phyloP scores from a whole-genome alignment of 192 early-diverging fungal species.

The Coemansia sp. region DNA sequence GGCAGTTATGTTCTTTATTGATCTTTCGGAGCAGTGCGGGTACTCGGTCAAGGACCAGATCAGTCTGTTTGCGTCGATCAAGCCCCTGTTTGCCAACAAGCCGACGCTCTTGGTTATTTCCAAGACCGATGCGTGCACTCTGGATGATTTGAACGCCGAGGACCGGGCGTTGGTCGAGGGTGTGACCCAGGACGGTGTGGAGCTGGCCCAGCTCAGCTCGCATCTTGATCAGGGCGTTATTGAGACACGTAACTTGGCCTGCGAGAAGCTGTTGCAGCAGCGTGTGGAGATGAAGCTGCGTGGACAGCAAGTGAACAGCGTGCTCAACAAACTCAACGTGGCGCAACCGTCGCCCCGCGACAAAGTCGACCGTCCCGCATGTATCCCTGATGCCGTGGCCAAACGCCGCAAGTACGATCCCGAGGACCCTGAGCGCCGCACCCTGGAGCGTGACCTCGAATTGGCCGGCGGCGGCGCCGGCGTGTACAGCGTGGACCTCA shows the following conservation, averaged over 20 bases:
- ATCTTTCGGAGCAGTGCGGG: slow-evolving; percentile 97
- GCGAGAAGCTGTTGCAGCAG: slow-evolving; percentile 87
- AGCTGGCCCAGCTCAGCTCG: slow-evolving; percentile 81
- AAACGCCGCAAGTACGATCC: slow-evolving; percentile 72
- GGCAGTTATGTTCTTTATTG: slow-evolving; percentile 96
- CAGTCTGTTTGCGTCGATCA: slow-evolving; percentile 89
- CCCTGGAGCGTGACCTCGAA: slow-evolving; percentile 91
- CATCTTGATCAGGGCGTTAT: slow-evolving; percentile 96
- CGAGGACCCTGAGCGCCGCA: slow-evolving; percentile 77
- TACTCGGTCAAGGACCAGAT: slow-evolving; percentile 93
- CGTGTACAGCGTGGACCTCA: slow-evolving; percentile 93
- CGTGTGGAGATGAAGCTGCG: slow-evolving; percentile 96
- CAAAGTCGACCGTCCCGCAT: slow-evolving; percentile 74
- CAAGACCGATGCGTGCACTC: slow-evolving; percentile 90
- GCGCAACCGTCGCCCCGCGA: slow-evolving; percentile 86
- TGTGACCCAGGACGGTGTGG: slow-evolving; percentile 66
- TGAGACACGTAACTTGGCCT: slow-evolving; percentile 90
- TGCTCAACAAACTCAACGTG: slow-evolving; percentile 95
- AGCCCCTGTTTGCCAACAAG: slow-evolving; percentile 98
- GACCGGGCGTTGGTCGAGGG: slow-evolving; percentile 76
- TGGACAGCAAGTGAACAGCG: slow-evolving; percentile 82
- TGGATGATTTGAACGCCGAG: slow-evolving; percentile 72
- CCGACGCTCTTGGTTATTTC: slow-evolving; percentile 91
- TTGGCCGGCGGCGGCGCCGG: slow-evolving; percentile 88
- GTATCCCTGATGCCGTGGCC: slow-evolving; percentile 75